phyloP scores from a whole-genome alignment of 441 rosid species.

The Sinapis alba region DNA sequence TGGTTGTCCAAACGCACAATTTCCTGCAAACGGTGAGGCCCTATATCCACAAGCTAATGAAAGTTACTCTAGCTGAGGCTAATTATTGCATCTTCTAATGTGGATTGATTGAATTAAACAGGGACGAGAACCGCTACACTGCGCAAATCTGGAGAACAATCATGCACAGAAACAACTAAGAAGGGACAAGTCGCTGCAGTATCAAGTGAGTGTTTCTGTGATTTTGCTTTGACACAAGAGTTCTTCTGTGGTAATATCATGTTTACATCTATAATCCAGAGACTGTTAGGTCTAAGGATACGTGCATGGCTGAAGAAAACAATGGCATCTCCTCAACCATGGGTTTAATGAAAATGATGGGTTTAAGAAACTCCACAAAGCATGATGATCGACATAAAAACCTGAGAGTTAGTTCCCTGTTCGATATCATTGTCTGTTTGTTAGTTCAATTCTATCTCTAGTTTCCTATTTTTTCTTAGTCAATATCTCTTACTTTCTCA shows the following conservation, averaged over 20 bases:
- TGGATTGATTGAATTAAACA: constrained; percentile 19
- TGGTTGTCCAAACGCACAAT: constrained; percentile 37
- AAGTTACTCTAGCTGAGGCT: constrained; percentile 25
- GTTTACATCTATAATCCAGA: constrained; percentile 42
- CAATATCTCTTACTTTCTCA: constrained; percentile 36
- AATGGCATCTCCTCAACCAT: constrained; percentile 43
- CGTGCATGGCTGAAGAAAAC: constrained; percentile 41
- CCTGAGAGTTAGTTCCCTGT: constrained; percentile 48
- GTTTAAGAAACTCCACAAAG: constrained; percentile 57
- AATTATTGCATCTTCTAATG: constrained; percentile 31
- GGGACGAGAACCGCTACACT: constrained; percentile 42
- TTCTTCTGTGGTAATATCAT: constrained; percentile 18
- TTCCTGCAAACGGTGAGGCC: constrained; percentile 40
- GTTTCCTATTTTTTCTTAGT: constrained; percentile 16
- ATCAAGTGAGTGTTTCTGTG: constrained; percentile 44
- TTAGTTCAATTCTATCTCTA: not conserved
- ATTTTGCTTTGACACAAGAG: constrained; percentile 15
- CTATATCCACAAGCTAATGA: not conserved
- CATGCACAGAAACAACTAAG: constrained; percentile 45
- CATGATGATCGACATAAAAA: constrained; percentile 48
- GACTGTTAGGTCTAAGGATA: constrained; percentile 40
- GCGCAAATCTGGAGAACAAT: constrained; percentile 47
- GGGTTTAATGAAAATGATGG: constrained; percentile 64
- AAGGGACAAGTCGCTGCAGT: constrained; percentile 44
- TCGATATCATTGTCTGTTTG: constrained; percentile 11